Percentiles rank a stretch among this genome's conserved stretches.
Evolutionary conservation across 148 eudicot genomes (phyloP).

Genomic region (Diospyros lotus): DNA sequence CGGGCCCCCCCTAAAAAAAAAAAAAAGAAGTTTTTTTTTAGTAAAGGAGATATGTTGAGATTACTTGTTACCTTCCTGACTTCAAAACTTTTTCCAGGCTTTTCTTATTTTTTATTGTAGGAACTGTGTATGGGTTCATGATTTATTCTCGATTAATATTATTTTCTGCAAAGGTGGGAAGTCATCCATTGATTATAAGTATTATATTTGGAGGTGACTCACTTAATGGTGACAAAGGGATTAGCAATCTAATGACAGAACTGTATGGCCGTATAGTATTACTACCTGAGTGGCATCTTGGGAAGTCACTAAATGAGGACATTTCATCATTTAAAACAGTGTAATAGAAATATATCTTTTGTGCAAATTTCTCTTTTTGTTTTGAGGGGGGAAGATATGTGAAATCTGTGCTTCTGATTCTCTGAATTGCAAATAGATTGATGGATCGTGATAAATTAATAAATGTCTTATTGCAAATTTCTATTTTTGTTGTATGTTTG

Average conservation of each 20-base stretch:
- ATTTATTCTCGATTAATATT: background rate
- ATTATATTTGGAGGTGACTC: background rate
- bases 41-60: background rate
- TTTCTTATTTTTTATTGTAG: background rate
- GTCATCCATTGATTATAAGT: background rate
- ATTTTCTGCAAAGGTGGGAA: background rate
- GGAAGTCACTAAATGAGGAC: background rate
- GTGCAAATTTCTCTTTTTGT: background rate
- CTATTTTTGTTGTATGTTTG: constrained; percentile 2
- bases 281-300: background rate
- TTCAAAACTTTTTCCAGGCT: background rate
- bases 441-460: background rate
- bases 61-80: background rate
- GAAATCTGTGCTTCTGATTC: background rate
- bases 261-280: background rate
- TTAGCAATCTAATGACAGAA: background rate
- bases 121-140: background rate
- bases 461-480: background rate
- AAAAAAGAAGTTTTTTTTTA: background rate
- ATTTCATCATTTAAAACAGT: background rate
- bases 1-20: too few species aligned
- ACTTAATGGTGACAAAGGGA: background rate
- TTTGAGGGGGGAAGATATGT: background rate
- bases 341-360: background rate
- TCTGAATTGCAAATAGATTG: background rate